These are phyloP conservation scores for Eucalyptus dawsonii DNA, from an alignment of 345 rosid species.

Conservation along the genomic window DNA sequence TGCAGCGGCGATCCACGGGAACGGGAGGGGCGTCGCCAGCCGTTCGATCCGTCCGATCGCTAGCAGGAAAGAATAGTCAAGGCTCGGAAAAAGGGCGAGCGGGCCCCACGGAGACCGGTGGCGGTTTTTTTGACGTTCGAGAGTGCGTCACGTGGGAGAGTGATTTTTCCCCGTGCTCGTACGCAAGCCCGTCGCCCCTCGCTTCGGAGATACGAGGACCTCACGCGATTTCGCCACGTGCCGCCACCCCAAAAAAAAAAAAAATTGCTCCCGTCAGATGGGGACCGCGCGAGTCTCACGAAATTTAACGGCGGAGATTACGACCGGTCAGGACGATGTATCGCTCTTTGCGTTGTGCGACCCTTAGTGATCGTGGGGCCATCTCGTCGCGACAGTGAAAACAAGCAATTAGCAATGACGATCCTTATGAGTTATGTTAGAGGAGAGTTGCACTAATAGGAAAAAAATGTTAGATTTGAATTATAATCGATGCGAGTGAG, in stretches of 20 bases:
- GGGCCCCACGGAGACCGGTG: neutral
- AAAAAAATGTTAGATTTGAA: too few species aligned
- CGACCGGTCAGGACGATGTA: too few species aligned
- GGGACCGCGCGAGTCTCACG: neutral
- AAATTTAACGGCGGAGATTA: too few species aligned
- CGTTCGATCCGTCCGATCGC: neutral
- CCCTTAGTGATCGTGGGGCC: too few species aligned
- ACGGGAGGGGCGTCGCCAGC: neutral
- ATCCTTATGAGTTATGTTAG: too few species aligned
- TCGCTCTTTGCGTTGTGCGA: too few species aligned
- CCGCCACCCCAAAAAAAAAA: neutral
- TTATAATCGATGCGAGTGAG: rapidly evolving
- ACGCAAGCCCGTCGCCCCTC: neutral
- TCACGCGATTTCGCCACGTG: neutral
- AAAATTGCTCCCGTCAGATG: neutral
- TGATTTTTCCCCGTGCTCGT: neutral
- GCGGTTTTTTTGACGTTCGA: neutral
- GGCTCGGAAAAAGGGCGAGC: neutral
- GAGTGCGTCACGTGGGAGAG: neutral
- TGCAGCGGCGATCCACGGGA: neutral
- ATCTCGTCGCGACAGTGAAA: too few species aligned
- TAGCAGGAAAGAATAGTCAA: neutral
- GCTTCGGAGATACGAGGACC: neutral
- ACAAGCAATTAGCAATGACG: too few species aligned
- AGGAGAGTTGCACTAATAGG: too few species aligned